These are phyloP conservation scores for Globisporangium solare DNA, from an alignment of 352 stramenopile species.

Conservation along the genomic window DNA sequence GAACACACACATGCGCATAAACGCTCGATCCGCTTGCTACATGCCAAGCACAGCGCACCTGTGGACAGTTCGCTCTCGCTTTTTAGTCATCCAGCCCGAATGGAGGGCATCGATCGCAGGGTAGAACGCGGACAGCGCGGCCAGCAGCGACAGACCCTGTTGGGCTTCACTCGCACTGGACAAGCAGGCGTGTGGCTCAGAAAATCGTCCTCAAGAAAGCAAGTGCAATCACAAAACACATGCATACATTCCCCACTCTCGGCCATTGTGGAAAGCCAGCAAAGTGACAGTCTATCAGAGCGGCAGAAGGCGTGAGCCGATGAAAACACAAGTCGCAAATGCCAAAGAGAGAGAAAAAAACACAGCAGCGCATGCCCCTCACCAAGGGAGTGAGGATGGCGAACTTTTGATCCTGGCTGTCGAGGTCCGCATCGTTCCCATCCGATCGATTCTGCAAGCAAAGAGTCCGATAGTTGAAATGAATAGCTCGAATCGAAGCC, in stretches of 20 bases:
- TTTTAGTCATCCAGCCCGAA: slow-evolving; percentile 68
- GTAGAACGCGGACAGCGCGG: slow-evolving; percentile 74
- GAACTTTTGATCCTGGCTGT: slow-evolving; percentile 72
- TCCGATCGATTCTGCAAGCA: slow-evolving; percentile 46
- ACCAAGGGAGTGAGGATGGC: slow-evolving; percentile 68
- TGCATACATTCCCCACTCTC: slow-evolving; percentile 54
- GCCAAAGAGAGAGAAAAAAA: neutral
- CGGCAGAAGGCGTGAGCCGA: too few relatives aligned
- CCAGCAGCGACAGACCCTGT: slow-evolving; percentile 71
- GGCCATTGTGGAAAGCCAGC: slow-evolving; percentile 69
- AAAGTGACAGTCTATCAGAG: slow-evolving; percentile 56
- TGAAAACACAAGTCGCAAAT: too few relatives aligned
- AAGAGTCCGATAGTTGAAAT: neutral
- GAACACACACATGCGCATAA: neutral
- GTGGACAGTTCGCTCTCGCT: slow-evolving; percentile 66
- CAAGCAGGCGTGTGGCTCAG: neutral
- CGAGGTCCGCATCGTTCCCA: slow-evolving; percentile 40
- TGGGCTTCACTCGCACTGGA: slow-evolving; percentile 61
- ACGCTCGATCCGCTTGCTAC: too few relatives aligned
- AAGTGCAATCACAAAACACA: too few relatives aligned
- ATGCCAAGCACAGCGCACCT: slow-evolving; percentile 12
- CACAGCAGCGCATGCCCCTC: slow-evolving; percentile 4
- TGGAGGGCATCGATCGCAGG: slow-evolving; percentile 65
- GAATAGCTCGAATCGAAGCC: too few relatives aligned
- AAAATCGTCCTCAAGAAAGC: neutral